These are phyloP conservation scores for Paraphaeosphaeria sporulosa DNA, from an alignment of 2,329 filamentous ascomycete species.

Conservation along the genomic window DNA sequence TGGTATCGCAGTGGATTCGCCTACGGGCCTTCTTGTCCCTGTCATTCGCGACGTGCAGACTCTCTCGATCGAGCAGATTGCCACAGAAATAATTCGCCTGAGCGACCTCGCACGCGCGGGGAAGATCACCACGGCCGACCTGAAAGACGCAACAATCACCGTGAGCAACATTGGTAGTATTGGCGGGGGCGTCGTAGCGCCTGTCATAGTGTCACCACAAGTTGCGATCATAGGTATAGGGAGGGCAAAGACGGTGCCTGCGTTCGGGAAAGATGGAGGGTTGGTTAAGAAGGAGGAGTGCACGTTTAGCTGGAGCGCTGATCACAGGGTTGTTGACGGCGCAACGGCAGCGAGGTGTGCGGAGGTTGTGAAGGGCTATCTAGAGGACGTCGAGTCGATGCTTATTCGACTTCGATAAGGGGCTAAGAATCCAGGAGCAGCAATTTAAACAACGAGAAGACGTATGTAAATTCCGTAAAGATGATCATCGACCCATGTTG, in stretches of 20 bases:
- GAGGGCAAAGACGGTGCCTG: conserved; percentile 78
- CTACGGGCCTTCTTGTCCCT: conserved; percentile 85
- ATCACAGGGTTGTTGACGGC: conserved; percentile 93
- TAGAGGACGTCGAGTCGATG: conserved; percentile 90
- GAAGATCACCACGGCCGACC: conserved; percentile 76
- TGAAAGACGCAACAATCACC: conserved; percentile 89
- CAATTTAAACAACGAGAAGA: not conserved
- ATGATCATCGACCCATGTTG: not conserved
- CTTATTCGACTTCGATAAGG: conserved; percentile 75
- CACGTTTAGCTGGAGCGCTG: conserved; percentile 96
- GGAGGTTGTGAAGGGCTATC: conserved; percentile 76
- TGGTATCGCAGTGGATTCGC: conserved; percentile 94
- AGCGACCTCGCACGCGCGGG: conserved; percentile 76
- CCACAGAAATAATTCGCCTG: conserved; percentile 76
- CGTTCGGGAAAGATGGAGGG: conserved; percentile 66
- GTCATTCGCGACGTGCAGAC: conserved; percentile 85
- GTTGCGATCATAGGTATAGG: conserved; percentile 93
- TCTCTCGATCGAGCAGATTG: conserved; percentile 79
- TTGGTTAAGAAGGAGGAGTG: conserved; percentile 80
- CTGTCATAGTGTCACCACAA: conserved; percentile 89
- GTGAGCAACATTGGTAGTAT: conserved; percentile 97
- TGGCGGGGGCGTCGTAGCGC: conserved; percentile 88
- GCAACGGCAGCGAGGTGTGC: conserved; percentile 93
- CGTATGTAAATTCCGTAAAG: not conserved
- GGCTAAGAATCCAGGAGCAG: no score